Conservation (phyloP, 1,284 basidiomycete genomes). For the Volvariella volvacea region DNA sequence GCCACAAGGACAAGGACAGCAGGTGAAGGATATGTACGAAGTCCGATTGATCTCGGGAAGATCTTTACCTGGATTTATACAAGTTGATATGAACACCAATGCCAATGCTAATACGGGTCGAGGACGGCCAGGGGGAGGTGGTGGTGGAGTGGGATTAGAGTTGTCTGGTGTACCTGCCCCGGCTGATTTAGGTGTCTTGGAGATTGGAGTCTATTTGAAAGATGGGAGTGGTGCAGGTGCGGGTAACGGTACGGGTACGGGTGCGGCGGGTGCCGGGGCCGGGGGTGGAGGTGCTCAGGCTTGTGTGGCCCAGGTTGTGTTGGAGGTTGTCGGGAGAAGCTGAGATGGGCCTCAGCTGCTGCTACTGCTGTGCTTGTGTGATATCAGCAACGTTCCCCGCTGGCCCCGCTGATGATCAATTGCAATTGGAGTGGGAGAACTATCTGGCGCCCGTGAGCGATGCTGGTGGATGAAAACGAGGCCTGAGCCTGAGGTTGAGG, state of each 20-base stretch:
- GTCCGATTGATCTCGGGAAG: slow-evolving; percentile 47
- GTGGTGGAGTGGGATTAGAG: slow-evolving; percentile 42
- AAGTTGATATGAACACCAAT: slow-evolving; percentile 38
- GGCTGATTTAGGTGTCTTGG: slow-evolving; percentile 48
- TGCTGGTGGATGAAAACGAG: no score
- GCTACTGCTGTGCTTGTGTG: no score
- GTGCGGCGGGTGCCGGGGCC: no score
- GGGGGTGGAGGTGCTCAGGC: slow-evolving; percentile 9
- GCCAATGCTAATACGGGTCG: no score
- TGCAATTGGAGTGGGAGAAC: no score
- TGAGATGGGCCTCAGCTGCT: slow-evolving; percentile 15
- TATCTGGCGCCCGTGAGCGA: no score
- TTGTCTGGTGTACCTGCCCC: slow-evolving; percentile 48
- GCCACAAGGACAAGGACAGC: neutral
- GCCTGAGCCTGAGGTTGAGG: no score
- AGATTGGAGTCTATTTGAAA: slow-evolving; percentile 49
- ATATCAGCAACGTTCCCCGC: no score
- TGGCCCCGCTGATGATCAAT: no score
- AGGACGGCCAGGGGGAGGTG: slow-evolving; percentile 31
- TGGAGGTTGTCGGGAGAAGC: slow-evolving; percentile 52
- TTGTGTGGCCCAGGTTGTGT: slow-evolving; percentile 48
- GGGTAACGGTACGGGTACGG: no score
- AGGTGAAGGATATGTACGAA: slow-evolving; percentile 26
- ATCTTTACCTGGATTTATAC: slow-evolving; percentile 51
- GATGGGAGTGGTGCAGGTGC: no score